phyloP scores from a whole-genome alignment of 129 eudicot genomes.

The Pseudognaphalium luteoalbum region DNA sequence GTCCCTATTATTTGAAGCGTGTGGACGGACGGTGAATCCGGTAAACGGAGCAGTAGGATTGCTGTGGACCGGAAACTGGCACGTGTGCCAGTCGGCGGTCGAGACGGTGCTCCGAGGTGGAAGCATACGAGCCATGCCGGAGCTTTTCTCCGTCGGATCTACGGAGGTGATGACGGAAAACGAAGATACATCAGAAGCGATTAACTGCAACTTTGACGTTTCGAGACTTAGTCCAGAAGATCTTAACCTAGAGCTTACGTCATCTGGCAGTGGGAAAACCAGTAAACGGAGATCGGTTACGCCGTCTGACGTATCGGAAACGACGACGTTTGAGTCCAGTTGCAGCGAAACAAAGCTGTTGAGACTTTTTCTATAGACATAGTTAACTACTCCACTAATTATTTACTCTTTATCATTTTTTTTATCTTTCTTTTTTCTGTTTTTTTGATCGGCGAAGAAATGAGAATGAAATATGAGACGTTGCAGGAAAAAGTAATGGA shows the following conservation, averaged over 20 bases:
- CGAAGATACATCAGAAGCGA: slow-evolving; percentile 37
- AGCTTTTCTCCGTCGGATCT: slow-evolving; percentile 37
- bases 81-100: slow-evolving; percentile 71
- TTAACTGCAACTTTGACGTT: slow-evolving; percentile 36
- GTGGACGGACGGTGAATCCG: slow-evolving; percentile 85
- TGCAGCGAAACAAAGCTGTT: slow-evolving; percentile 53
- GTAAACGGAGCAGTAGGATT: slow-evolving; percentile 80
- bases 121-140: slow-evolving; percentile 45
- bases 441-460: slow-evolving; percentile 28
- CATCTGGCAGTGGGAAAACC: slow-evolving; percentile 27
- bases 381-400: slow-evolving; percentile 1
- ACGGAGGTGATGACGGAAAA: slow-evolving; percentile 21
- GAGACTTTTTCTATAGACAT: slow-evolving; percentile 43
- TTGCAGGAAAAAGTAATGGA: background rate
- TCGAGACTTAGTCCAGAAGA: slow-evolving; percentile 30
- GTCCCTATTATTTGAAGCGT: slow-evolving; percentile 70
- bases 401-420: slow-evolving; percentile 25
- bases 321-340: slow-evolving; percentile 62
- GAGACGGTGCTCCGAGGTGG: slow-evolving; percentile 79
- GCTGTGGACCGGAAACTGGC: slow-evolving; percentile 84
- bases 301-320: slow-evolving; percentile 71
- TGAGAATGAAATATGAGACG: slow-evolving; percentile 21
- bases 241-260: slow-evolving; percentile 37
- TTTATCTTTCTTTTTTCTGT: slow-evolving; percentile 14
- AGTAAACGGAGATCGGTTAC: slow-evolving; percentile 57